These are phyloP conservation scores for Xylariales sp. DNA, from an alignment of 2,329 filamentous ascomycete species.

Conservation along the genomic window DNA sequence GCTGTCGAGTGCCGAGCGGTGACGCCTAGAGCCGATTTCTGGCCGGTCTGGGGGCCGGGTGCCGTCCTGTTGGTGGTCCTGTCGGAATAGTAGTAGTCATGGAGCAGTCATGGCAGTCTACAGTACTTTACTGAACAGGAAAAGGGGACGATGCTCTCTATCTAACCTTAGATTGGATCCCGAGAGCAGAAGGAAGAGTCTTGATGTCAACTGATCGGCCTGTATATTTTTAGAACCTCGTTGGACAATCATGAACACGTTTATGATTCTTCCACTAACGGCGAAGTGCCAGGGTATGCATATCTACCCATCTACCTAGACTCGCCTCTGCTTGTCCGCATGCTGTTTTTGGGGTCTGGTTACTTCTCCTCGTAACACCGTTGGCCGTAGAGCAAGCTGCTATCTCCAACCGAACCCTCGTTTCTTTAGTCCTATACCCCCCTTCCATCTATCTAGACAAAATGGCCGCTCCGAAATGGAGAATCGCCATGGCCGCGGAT, in stretches of 20 bases:
- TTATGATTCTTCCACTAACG: constrained; percentile 2
- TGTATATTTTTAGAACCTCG: constrained; percentile 14
- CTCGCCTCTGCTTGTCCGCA: not conserved
- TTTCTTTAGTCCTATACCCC: not conserved
- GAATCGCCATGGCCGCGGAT: constrained; percentile 66
- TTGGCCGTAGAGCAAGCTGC: not conserved
- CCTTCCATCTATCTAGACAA: constrained; percentile 33
- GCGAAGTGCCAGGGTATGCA: not conserved
- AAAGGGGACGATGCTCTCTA: not conserved
- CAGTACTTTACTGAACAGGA: not conserved
- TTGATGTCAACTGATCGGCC: constrained; percentile 6
- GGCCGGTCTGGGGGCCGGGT: constrained; percentile 8
- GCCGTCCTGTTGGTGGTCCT: not conserved
- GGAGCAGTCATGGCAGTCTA: no score
- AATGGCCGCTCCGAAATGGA: constrained; percentile 61
- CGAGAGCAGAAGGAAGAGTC: not conserved
- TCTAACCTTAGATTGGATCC: constrained; percentile 1
- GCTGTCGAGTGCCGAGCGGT: not conserved
- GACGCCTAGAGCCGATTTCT: not conserved
- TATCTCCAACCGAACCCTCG: not conserved
- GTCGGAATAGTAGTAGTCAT: no score
- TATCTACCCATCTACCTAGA: not conserved
- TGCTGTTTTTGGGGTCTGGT: not conserved
- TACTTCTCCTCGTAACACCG: not conserved
- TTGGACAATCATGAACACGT: constrained; percentile 1